Evolutionary conservation across 2,329 filamentous ascomycete species (phyloP).

Genomic region (Chrysoporthe cubensis): DNA sequence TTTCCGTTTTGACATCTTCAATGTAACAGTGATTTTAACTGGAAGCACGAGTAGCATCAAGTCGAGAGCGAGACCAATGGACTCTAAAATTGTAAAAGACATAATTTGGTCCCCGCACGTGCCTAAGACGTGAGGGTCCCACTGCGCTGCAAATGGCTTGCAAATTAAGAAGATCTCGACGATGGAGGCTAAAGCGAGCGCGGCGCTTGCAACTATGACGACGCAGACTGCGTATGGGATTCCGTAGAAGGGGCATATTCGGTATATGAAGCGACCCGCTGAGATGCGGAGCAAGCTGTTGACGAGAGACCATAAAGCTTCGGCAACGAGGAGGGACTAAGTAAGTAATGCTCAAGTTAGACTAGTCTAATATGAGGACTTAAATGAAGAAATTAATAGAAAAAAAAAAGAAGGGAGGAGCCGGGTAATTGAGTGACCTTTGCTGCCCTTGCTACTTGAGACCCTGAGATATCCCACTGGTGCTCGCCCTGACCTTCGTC

Average conservation of each 20-base stretch:
- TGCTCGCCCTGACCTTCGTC: conserved; percentile 18
- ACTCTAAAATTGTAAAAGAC: conserved; percentile 11
- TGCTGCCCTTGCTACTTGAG: conserved; percentile 14
- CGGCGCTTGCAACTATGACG: background rate
- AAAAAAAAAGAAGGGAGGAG: background rate
- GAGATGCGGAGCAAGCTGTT: too few species aligned
- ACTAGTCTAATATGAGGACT: too few species aligned
- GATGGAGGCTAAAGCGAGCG: background rate
- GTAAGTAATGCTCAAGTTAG: too few species aligned
- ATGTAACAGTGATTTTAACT: background rate
- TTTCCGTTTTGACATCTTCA: background rate
- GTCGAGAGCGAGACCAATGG: conserved; percentile 3
- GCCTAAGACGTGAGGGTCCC: conserved; percentile 13
- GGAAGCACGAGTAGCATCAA: background rate
- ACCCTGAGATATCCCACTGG: conserved; percentile 1
- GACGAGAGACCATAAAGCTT: too few species aligned
- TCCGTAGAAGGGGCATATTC: too few species aligned
- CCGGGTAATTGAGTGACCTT: conserved; percentile 1
- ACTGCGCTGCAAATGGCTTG: conserved; percentile 17
- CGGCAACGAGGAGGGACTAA: too few species aligned
- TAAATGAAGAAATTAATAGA: too few species aligned
- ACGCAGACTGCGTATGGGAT: background rate
- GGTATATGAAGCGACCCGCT: too few species aligned
- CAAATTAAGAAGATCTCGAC: conserved; percentile 16
- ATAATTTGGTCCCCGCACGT: conserved; percentile 15